Percentiles rank a stretch among this genome's conserved stretches.
Evolutionary conservation across 768 basidiomycete species (phyloP).

Genomic region (Phanerochaete carnosa): DNA sequence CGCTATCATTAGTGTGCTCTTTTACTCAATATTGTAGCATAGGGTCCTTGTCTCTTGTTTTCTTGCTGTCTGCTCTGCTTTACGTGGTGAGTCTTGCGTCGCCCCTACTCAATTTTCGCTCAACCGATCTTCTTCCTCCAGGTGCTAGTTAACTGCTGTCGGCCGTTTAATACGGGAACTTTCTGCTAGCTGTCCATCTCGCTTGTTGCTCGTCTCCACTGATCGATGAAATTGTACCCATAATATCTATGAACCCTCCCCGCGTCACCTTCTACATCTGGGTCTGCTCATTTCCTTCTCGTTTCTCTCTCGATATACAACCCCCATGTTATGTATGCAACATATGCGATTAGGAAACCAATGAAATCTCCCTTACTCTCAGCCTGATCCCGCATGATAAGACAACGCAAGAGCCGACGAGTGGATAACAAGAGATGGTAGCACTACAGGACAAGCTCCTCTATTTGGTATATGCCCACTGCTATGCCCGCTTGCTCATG

Average conservation of each 20-base stretch:
- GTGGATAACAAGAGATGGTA: neutral
- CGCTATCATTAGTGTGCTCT: neutral
- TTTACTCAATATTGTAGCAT: neutral
- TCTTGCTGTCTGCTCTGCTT: neutral
- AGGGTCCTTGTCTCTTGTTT: neutral
- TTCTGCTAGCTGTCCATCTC: neutral
- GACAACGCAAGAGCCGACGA: neutral
- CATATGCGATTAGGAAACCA: neutral
- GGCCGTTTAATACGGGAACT: neutral
- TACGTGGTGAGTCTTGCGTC: neutral
- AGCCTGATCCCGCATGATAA: neutral
- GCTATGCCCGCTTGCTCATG: slow-evolving; percentile 49
- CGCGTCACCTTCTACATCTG: neutral
- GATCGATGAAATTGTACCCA: neutral
- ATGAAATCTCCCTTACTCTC: neutral
- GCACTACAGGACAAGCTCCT: slow-evolving; percentile 46
- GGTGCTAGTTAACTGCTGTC: neutral
- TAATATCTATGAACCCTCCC: neutral
- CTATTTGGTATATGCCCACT: slow-evolving; percentile 68
- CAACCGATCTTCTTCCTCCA: neutral
- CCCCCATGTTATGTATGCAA: neutral
- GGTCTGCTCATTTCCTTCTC: neutral
- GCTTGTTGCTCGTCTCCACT: neutral
- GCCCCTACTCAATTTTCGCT: neutral
- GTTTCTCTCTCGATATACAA: neutral